Evolutionary conservation across 352 stramenopile species (phyloP), one percentile per base, ranked within the genome.

Genomic region (Pythium rhizo-oryzae): DNA sequence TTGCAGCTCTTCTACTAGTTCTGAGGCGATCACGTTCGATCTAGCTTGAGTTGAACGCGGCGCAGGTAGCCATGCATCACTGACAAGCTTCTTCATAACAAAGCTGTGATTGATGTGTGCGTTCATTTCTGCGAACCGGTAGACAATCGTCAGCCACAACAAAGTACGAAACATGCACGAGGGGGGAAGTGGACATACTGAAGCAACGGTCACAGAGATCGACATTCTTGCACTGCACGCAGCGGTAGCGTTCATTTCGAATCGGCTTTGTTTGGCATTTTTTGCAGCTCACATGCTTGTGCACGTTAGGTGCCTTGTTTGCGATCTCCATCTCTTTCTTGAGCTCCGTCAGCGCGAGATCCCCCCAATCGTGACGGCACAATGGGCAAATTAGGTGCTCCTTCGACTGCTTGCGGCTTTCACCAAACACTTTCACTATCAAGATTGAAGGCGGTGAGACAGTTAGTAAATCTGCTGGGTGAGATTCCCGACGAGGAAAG

Each of bases 331-430:
- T 90, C 58, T 87, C 86, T 52, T 92, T 93, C 44, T 84, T 81
- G 19, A 96, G 65, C 12, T 81, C 63, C 6, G 76, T 80, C 12
- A 96, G 69, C 6, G 83, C 84, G 19, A 78, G 69, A 24, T 88
- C 79, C 0, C 87, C 87, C 87, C 87, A 96, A 56, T 96, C 83
- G 21, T 92, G 82, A 7, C 87, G 86, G 66, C 87, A 96, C 44
- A 96, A 59, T 1, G 87, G 87, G n/a, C 87, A 96, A 37, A 89
- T 87, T 21, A 96, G 92, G 58, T 89, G 87, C 39, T 93, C 86
- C 56, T 94, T 96, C 18, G 87, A 92, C 58, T 93, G 85, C 30
- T 79, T 77, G 8, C 87, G 77, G 59, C 84, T 92, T 39, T 96
- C 87, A 0, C 85, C 87, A 73, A 92, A 94, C 1, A 96, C 84